phyloP scores from a whole-genome alignment of 345 rosid species.

The Capsella bursapastoris region DNA sequence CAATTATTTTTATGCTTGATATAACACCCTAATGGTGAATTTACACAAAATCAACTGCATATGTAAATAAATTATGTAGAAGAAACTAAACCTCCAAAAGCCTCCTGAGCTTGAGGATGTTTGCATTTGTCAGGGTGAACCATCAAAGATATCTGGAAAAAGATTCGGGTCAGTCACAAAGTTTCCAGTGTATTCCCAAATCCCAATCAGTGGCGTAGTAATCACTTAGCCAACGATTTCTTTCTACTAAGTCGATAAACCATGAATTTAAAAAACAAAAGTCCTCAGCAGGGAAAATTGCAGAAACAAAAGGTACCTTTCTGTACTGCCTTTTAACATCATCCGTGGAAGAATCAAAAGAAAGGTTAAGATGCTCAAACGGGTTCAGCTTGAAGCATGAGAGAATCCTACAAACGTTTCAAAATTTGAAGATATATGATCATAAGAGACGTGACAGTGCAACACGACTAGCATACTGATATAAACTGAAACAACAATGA shows the following conservation, averaged over 20 bases:
- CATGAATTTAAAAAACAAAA: neutral
- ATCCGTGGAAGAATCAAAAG: constrained; percentile 74
- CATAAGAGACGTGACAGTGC: neutral
- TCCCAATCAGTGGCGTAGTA: neutral
- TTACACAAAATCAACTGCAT: neutral
- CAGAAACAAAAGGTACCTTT: constrained; percentile 56
- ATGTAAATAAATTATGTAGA: neutral
- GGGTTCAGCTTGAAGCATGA: constrained; percentile 98
- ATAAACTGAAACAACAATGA: neutral
- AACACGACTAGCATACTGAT: constrained; percentile 4
- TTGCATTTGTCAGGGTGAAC: constrained; percentile 99
- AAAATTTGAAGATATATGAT: neutral
- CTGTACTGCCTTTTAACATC: constrained; percentile 90
- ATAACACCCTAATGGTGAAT: constrained; percentile 2
- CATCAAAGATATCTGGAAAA: constrained; percentile 74
- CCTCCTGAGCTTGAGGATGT: constrained; percentile 98
- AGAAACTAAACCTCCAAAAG: constrained; percentile 72
- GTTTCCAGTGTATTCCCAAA: neutral
- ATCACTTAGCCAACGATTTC: neutral
- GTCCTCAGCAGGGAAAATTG: neutral
- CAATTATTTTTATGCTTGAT: neutral
- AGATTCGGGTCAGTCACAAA: constrained; percentile 31
- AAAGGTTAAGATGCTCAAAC: constrained; percentile 77
- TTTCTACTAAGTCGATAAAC: neutral
- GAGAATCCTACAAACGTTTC: constrained; percentile 69